Base-by-base conservation (phyloP, 2,329 filamentous ascomycete species). In the Aspergillus flavus region DNA sequence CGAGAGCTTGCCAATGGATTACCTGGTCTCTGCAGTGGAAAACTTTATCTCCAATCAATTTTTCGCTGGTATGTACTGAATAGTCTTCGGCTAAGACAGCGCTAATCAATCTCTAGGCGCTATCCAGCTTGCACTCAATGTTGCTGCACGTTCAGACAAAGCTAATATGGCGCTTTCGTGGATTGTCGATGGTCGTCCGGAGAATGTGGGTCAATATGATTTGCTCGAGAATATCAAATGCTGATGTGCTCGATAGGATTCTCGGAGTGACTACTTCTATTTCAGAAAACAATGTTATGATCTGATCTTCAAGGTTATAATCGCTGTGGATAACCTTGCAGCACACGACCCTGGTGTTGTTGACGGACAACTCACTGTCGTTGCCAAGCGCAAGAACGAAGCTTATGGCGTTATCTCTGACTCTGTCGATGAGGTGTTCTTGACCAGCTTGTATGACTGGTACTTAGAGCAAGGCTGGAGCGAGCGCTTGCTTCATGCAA, bases 381-480 rank as follows among this genome's bases (percentile, higher is more conserved):
- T 91, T 23, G 88, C 89, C 2, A 94, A 89, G 54, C 93, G 95
- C 76, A 87, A 91, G 67, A 87, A 88, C 57, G 94, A 99, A 80
- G 94, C 95, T 0, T 97, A 98, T 78, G 87, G 89, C 52, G 91
- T 97, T 2, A 93, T 99, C 70, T 92, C 96, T 73, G 87, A 86
- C 63, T 96, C 94, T 0, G 86, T 90, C 16, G 95, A 99, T 69
- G 92, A 97, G 73, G 91, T 97, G 5, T 99, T 99, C 81, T 91
- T 98, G 76, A 96, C 92, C 65, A 93, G 92, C 71, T 84, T 99
- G n/a, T 99, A 97, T 75, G 94, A 97, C 72, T 99, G 95, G 94
- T 99, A 99, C 78, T 89, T 98, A 68, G 80, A 86, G 59, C 89
- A 94, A 75, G 90, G 91, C 21, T 94, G 92, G 88, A 91, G 88